Evolutionary conservation across 495 filamentous ascomycete genomes (phyloP), one percentile per base, ranked within the genome.

Genomic region (Penicillium bovifimosum): DNA sequence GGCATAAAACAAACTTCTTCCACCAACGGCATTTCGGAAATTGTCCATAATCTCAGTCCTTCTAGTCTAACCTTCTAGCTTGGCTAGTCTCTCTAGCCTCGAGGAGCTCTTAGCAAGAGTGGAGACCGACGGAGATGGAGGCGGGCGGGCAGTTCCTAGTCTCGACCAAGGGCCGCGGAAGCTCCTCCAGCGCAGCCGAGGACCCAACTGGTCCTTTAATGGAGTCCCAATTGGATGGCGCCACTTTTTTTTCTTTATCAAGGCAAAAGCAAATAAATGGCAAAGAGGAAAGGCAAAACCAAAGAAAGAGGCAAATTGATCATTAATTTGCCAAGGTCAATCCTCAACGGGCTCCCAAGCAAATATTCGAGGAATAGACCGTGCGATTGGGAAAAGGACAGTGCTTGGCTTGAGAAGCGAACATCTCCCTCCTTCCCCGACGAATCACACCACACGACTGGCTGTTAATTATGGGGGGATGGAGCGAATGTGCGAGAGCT

Each of bases 101-200:
- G 28, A 51, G 14, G 14, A 53, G 50, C 44, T 50, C 26, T 41
- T 36, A 47, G 29, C 9, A 20, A 24, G 31, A 46, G 57, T 56
- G 58, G 54, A 58, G 46, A 34, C 43, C 2, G 4, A 32, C 48
- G 51, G 60, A 63, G 48, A 57, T 64, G 59, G 60, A 55, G 46
- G 32, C 52, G 58, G 59, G 52, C 53, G 56, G 62, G 54, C 60
- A 53, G 60, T 47, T 60, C 40, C 60, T 65, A 60, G 60, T 49
- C 49, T 41, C 16, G 32, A 39, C 35, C 43, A 32, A 53, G 40
- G 41, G 36, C 46, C 59, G 59, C 54, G 56, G 56, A 65, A 60
- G 55, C 48, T 53, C 56, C 49, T 48, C 52, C 46, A 49, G 29
- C 13, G 42, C 46, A 56, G 50, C 56, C 50, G 53, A 58, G 8